phyloP scores from a whole-genome alignment of 179 eudicot species.

The Vitellaria paradoxa region DNA sequence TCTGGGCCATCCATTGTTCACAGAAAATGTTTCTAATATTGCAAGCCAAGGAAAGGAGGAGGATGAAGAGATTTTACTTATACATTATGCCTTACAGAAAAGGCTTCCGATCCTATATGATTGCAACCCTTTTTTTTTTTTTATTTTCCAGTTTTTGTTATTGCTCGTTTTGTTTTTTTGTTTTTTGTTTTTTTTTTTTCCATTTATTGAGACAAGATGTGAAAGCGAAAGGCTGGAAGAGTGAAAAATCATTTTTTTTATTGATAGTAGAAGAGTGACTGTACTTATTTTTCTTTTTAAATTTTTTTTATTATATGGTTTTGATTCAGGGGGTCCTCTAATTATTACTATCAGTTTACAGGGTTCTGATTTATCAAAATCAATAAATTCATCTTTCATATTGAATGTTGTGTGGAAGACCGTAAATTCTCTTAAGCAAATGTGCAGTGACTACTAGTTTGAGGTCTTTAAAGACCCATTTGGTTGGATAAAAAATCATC shows the following conservation, averaged over 20 bases:
- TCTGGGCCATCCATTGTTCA: conserved; percentile 26
- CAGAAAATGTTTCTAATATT: conserved; percentile 25
- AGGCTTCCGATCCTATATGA: neutral
- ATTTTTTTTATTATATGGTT: neutral
- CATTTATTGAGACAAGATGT: neutral
- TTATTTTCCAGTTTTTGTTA: neutral
- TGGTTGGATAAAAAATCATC: too few species aligned
- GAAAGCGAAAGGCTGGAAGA: neutral
- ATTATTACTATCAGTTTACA: neutral
- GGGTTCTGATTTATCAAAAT: neutral
- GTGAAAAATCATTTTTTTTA: neutral
- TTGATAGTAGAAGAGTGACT: conserved; percentile 1
- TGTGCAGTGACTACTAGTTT: too few species aligned
- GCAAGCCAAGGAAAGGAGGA: conserved; percentile 1
- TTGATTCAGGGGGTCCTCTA: neutral
- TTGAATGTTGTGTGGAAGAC: too few species aligned
- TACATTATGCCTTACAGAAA: neutral
- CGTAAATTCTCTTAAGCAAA: too few species aligned
- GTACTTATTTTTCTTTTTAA: neutral
- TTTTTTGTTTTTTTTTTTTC: too few species aligned
- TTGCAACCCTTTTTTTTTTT: neutral
- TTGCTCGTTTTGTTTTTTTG: neutral
- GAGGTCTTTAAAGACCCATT: too few species aligned
- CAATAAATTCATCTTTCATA: neutral
- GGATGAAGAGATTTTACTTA: neutral